A percentile compares a stretch with the other conserved stretches of the same genome.
These are phyloP conservation scores for Fraxinus sp. DNA, from an alignment of 305 asterid species.

Conservation along the genomic window DNA sequence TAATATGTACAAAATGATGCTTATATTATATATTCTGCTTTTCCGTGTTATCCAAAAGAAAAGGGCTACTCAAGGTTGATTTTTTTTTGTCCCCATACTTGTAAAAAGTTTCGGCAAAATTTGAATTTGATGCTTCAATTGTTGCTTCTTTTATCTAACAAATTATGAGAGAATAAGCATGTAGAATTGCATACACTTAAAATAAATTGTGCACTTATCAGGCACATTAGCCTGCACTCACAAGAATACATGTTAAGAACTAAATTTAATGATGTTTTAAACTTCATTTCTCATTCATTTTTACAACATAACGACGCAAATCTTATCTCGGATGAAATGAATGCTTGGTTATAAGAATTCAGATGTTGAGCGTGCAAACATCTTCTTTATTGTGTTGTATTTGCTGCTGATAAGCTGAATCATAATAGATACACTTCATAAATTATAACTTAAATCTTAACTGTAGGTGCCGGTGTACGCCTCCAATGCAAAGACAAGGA, in stretches of 20 bases:
- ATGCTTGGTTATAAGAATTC: neutral
- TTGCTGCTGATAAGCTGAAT: neutral
- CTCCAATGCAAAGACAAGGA: neutral
- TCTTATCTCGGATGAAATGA: too few species aligned
- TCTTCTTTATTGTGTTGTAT: neutral
- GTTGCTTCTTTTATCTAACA: neutral
- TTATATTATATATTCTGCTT: too few species aligned
- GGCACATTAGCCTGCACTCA: neutral
- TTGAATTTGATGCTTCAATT: neutral
- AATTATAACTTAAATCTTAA: neutral
- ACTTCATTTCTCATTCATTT: neutral
- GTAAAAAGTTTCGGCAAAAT: neutral
- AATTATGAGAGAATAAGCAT: neutral
- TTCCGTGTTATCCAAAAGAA: neutral
- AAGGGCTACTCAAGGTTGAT: neutral
- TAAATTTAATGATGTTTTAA: too few species aligned
- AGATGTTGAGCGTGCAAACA: neutral
- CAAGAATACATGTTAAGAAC: neutral
- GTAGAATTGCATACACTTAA: too few species aligned
- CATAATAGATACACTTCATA: neutral
- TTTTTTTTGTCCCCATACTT: neutral
- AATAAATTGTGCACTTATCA: neutral
- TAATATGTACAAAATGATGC: too few species aligned
- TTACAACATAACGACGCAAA: neutral
- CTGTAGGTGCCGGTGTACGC: neutral